Conservation (phyloP, 306 rosid genomes). For the Fragaria nilgerrensis region DNA sequence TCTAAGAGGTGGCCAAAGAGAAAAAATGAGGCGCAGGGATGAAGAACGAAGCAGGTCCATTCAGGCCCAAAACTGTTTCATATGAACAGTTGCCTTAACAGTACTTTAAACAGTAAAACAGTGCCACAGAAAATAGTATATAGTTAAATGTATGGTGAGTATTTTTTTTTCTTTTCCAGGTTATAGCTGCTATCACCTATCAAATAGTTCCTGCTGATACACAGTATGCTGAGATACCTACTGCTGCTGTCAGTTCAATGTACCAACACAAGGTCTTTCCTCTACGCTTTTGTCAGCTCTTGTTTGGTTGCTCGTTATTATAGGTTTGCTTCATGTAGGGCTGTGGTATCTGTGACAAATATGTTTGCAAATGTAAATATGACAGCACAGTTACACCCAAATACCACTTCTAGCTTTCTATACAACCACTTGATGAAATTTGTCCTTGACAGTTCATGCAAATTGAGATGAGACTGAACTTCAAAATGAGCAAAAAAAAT, state of each 20-base stretch:
- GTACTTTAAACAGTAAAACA: too few species aligned
- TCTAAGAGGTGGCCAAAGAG: too few species aligned
- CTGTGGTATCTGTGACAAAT: background rate
- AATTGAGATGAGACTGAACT: background rate
- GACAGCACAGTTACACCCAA: background rate
- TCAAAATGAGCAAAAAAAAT: background rate
- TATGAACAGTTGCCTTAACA: too few species aligned
- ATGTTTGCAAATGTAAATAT: background rate
- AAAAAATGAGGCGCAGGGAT: too few species aligned
- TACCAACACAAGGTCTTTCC: slow-evolving; percentile 65
- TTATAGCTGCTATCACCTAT: slow-evolving; percentile 77
- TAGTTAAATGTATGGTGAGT: background rate
- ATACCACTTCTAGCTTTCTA: background rate
- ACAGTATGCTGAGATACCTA: slow-evolving; percentile 87
- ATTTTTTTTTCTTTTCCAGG: slow-evolving; percentile 39
- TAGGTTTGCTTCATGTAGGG: background rate
- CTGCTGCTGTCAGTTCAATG: slow-evolving; percentile 67
- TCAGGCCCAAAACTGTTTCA: too few species aligned
- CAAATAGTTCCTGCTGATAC: slow-evolving; percentile 91
- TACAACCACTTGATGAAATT: background rate
- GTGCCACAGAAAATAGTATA: too few species aligned
- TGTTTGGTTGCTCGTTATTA: background rate
- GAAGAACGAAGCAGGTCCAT: too few species aligned
- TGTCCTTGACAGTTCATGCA: background rate
- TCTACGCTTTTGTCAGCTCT: background rate